phyloP scores from a whole-genome alignment of 345 rosid genomes.

The Brassica carinata region DNA sequence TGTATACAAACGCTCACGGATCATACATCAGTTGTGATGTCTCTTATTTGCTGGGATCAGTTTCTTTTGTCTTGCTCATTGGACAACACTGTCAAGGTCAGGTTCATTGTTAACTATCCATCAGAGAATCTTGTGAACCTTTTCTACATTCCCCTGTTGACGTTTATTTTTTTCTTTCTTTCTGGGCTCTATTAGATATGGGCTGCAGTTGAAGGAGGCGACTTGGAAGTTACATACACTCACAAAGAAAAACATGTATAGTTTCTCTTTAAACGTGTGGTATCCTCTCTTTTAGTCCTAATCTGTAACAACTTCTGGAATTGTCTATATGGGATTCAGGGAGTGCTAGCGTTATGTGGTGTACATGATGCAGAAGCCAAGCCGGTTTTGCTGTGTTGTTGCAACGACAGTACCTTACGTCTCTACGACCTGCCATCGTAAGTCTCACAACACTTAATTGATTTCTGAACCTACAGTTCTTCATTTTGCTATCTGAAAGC shows the following conservation, averaged over 20 bases:
- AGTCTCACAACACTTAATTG: slow-evolving; percentile 39
- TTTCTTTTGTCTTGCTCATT: slow-evolving; percentile 94
- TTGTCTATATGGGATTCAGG: slow-evolving; percentile 43
- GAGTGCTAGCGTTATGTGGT: slow-evolving; percentile 75
- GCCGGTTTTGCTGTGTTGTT: slow-evolving; percentile 75
- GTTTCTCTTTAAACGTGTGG: not conserved
- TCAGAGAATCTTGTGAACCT: not conserved
- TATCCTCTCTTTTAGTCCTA: not conserved
- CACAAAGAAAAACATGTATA: slow-evolving; percentile 90
- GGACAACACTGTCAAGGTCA: slow-evolving; percentile 87
- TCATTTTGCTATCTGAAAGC: slow-evolving; percentile 1
- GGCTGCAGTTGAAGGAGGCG: slow-evolving; percentile 91
- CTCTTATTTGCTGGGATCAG: slow-evolving; percentile 98
- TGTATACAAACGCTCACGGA: slow-evolving; percentile 81
- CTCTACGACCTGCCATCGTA: slow-evolving; percentile 93
- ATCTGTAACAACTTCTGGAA: not conserved
- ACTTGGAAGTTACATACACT: slow-evolving; percentile 86
- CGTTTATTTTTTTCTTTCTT: not conserved
- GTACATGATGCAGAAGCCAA: slow-evolving; percentile 80
- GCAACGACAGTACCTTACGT: slow-evolving; percentile 74
- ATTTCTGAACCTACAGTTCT: not conserved
- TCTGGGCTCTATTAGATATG: slow-evolving; percentile 60
- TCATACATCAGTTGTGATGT: slow-evolving; percentile 89
- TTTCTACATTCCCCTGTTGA: not conserved
- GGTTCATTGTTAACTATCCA: not conserved